Base-by-base conservation (phyloP, 2,329 filamentous ascomycete species). In the Purpureocillium takamizusanense region DNA sequence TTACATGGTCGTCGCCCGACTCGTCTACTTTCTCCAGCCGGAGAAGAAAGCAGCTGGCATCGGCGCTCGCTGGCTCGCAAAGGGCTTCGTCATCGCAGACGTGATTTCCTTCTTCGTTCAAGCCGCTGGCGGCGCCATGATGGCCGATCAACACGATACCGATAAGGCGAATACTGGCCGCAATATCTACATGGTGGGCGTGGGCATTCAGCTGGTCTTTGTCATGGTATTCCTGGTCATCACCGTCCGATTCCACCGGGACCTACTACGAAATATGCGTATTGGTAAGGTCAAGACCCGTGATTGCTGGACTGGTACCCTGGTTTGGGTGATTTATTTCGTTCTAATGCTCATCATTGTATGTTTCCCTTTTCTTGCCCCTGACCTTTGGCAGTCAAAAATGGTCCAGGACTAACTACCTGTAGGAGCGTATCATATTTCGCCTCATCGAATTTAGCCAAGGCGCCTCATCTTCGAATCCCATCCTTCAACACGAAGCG, bases 391-490 rank as follows among this genome's bases (percentile, higher is more conserved):
- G n/a, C n/a, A n/a, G n/a, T 10, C 21, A 25, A 25, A 25, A 10
- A 10, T 10, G 10, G 5, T 6, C 21, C 21, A 25, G 21, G 6
- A 10, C 21, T 25, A 25, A 25, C 10, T 23, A 31, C 13, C 23
- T 9, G 4, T 18, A 47, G 42, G 33, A 34, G 16, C 66, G 72
- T 21, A 76, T 76, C 47, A 60, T 73, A 42, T 77, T 68, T 51
- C 66, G 73, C 11, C 56, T 78, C 2, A 48, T 60, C 31, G 69
- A 77, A 43, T 76, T 69, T 46, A 60, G 61, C 7, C 55, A 54
- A 7, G 67, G 40, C 11, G 38, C 40, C 3, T 41, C 64, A 2
- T 51, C 62, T 16, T 46, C 50, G 4, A 53, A 51, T 28, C 33
- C 35, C 4, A 36, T 47, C 15, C 37, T 45, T 10, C 42, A 37